Evolutionary conservation across 148 eudicot species (phyloP).

Genomic region (Rheum nobile): DNA sequence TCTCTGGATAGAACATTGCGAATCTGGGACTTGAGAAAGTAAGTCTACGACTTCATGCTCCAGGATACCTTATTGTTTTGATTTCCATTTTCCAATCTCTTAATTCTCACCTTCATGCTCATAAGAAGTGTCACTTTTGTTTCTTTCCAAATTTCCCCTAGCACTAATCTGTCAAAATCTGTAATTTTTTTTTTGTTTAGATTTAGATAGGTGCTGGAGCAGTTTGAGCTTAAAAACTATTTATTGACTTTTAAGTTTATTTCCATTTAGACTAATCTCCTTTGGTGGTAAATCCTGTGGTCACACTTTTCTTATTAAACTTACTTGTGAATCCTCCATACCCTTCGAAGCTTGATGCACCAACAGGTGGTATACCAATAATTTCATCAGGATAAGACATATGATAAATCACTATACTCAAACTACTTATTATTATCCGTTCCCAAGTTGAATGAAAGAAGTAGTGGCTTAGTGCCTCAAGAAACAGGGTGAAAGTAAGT

Average conservation of each 20-base stretch:
- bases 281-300: too few species aligned
- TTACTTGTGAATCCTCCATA: too few species aligned
- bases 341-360: too few species aligned
- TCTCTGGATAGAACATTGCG: slow-evolving; percentile 84
- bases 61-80: neutral
- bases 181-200: neutral
- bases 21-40: slow-evolving; percentile 95
- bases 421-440: neutral
- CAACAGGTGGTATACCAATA: too few species aligned
- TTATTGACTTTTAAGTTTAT: neutral
- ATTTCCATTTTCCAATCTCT: neutral
- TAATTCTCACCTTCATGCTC: neutral
- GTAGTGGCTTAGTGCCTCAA: neutral
- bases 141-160: neutral
- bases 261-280: neutral
- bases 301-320: too few species aligned
- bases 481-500: neutral
- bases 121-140: neutral
- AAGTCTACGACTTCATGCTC: slow-evolving; percentile 14
- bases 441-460: neutral
- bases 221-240: neutral
- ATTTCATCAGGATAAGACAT: neutral
- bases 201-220: neutral
- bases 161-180: neutral
- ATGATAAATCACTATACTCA: neutral